These are phyloP conservation scores for Fermentozyma sake DNA, from an alignment of 1,139 yeast species.

Conservation along the genomic window DNA sequence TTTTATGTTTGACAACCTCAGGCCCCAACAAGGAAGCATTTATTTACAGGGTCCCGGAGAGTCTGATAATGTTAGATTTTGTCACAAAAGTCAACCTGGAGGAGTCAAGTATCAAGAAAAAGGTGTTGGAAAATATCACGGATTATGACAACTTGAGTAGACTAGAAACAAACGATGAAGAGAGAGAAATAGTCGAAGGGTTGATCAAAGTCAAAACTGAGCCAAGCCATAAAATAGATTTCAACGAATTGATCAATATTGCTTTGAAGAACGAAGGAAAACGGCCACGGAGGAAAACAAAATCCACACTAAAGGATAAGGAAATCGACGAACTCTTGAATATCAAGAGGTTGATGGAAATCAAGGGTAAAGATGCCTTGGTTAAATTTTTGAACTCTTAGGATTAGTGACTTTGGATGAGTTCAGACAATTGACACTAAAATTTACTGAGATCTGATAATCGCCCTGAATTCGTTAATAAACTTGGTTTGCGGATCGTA, in stretches of 20 bases:
- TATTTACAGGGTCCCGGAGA: conserved; percentile 66
- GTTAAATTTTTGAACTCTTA: conserved; percentile 46
- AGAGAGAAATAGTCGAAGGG: conserved; percentile 21
- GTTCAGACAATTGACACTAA: too few species aligned
- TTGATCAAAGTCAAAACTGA: conserved; percentile 16
- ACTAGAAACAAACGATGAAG: conserved; percentile 18
- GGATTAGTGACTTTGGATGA: too few species aligned
- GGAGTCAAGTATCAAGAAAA: conserved; percentile 17
- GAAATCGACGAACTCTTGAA: conserved; percentile 53
- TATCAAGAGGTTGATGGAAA: conserved; percentile 56
- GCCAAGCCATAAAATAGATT: conserved; percentile 14
- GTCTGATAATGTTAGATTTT: conserved; percentile 72
- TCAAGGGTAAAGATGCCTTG: conserved; percentile 68
- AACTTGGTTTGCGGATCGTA: too few species aligned
- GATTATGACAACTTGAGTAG: conserved; percentile 19
- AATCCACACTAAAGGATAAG: conserved; percentile 7
- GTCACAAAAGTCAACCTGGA: conserved; percentile 40
- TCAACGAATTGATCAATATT: conserved; percentile 25
- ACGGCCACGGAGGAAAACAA: conserved; percentile 7
- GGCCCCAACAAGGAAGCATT: conserved; percentile 36
- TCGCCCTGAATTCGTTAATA: too few species aligned
- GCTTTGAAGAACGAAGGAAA: conserved; percentile 22
- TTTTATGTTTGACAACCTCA: conserved; percentile 38
- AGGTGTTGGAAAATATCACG: conserved; percentile 21
- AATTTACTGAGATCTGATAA: too few species aligned